Evolutionary conservation across 1,284 basidiomycete species (phyloP).

Genomic region (Cryptococcus floricola): DNA sequence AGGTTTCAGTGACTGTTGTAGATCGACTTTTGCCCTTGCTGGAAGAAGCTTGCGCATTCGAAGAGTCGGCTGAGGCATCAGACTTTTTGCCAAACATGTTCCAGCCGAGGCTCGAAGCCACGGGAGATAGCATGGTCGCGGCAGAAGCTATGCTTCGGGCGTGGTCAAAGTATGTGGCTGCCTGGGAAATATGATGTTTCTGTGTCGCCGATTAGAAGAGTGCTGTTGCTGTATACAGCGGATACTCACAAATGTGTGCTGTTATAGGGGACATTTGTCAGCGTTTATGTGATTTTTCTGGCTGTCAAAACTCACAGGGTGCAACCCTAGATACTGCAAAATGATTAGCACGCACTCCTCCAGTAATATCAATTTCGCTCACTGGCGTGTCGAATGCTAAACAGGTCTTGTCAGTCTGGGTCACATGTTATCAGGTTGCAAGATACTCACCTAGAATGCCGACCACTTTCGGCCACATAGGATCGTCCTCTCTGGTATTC

Average conservation of each 20-base stretch:
- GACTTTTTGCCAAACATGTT: conserved; percentile 47
- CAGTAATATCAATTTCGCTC: conserved; percentile 34
- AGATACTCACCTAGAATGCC: conserved; percentile 34
- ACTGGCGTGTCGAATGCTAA: conserved; percentile 89
- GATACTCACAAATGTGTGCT: conserved; percentile 39
- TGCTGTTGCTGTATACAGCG: background rate
- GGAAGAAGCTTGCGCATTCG: conserved; percentile 4
- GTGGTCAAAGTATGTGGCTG: conserved; percentile 64
- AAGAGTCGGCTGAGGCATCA: conserved; percentile 14
- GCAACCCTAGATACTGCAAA: conserved; percentile 72
- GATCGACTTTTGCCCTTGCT: conserved; percentile 3
- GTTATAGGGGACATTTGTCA: conserved; percentile 1
- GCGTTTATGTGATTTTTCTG: no score
- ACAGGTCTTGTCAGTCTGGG: background rate
- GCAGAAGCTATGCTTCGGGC: conserved; percentile 56
- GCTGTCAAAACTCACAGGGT: conserved; percentile 55
- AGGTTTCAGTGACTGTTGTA: conserved; percentile 1
- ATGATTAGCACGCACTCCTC: background rate
- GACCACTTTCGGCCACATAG: conserved; percentile 47
- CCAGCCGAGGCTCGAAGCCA: conserved; percentile 50
- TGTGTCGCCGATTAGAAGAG: conserved; percentile 5
- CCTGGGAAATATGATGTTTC: conserved; percentile 77
- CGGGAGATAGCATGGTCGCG: conserved; percentile 57
- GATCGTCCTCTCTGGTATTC: conserved; percentile 31
- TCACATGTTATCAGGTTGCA: background rate